Evolutionary conservation across 1,139 yeast species (phyloP), one percentile per base, ranked within the genome.

Genomic region (Ogataea hybrid): DNA sequence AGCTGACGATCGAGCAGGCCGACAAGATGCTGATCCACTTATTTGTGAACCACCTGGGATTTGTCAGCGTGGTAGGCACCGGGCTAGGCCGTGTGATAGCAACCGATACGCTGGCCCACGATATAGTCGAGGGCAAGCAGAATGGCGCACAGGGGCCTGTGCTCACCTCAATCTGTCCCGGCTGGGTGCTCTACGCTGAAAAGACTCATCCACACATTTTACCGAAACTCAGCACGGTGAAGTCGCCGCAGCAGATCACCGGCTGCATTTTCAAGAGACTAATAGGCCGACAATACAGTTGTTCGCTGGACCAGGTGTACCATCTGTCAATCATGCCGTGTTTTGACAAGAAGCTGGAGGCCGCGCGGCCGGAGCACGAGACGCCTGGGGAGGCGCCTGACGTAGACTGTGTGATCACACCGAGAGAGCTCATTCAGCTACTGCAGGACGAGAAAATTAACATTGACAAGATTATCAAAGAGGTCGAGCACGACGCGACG

Each of bases 151-250:
- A 30, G 6, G 69, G 70, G 11, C 89, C 88, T 25, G 44, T 76
- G 14, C 57, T 82, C 54, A 69, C 87, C 51, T 71, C 88, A 5
- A 73, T 85, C 2, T 92, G 97, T 62, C 99, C 99, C 0, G 99
- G 99, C 0, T 92, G 96, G 90, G 95, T 94, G 0, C 71, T 94
- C 28, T 92, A 92, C 57, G 96, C 92, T 0, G 98, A 92, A 58
- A 92, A 92, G 68, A 90, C 97, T 0, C 97, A 92, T 62, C 95
- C 95, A 0, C 81, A 85, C 48, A 69, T 92, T 17, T 67, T 89
- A 20, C 84, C 90, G 0, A 45, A 68, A 48, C 48, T 84, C 41
- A 71, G 84, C 17, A 71, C 73, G 25, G 83, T 85, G 38, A 87
- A 88, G 57, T 86, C 96, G 1, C 94, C 98, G 3, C 97, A 92